phyloP scores from a whole-genome alignment of 2,329 filamentous ascomycete species.

The Paradendryphiella salina region DNA sequence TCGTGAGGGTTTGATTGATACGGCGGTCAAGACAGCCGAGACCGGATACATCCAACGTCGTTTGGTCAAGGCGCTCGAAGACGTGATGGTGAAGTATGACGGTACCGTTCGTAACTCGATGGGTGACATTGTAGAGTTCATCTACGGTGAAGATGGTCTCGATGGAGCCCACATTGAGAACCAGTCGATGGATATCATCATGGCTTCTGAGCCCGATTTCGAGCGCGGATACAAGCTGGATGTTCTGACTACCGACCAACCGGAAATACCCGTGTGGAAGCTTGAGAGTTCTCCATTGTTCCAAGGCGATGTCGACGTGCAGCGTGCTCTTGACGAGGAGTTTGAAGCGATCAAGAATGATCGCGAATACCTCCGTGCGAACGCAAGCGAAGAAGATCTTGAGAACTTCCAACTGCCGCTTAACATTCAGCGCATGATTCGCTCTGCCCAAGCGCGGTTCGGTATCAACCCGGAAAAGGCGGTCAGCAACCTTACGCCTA shows the following conservation, averaged over 20 bases:
- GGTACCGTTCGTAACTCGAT: conserved; percentile 96
- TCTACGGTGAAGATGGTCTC: conserved; percentile 95
- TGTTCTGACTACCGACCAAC: conserved; percentile 73
- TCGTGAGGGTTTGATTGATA: conserved; percentile 99
- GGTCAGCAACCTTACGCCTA: conserved; percentile 85
- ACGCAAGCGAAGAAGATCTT: conserved; percentile 70
- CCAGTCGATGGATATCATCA: conserved; percentile 85
- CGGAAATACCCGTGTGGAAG: conserved; percentile 66
- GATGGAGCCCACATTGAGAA: conserved; percentile 94
- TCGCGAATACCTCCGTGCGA: conserved; percentile 71
- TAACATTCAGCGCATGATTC: conserved; percentile 87
- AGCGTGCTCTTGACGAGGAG: conserved; percentile 84
- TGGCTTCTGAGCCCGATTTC: conserved; percentile 76
- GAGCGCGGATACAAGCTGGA: conserved; percentile 82
- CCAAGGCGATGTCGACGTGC: conserved; percentile 81
- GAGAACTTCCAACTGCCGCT: conserved; percentile 89
- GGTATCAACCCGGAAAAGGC: conserved; percentile 76
- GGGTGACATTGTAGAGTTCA: conserved; percentile 93
- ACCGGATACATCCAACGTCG: conserved; percentile 99
- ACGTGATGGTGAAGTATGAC: conserved; percentile 96
- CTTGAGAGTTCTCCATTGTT: conserved; percentile 88
- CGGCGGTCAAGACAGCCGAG: conserved; percentile 97
- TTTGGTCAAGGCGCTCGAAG: conserved; percentile 96
- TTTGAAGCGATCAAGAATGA: conserved; percentile 78
- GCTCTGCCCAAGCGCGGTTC: conserved; percentile 87